Base-by-base conservation (phyloP, 306 rosid genomes). In the Ammopiptanthus mongolicus region DNA sequence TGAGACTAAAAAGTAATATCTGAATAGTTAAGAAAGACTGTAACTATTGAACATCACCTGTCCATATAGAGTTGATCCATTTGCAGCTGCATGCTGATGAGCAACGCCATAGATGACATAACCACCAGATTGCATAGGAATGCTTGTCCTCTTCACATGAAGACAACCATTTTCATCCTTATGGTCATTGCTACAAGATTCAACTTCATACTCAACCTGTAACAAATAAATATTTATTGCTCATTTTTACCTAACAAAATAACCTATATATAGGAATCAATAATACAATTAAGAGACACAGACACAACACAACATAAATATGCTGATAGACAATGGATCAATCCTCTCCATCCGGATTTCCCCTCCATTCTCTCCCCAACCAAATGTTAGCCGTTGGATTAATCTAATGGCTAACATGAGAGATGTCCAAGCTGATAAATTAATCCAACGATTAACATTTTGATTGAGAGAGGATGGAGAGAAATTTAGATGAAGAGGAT, bases 11-110 rank as follows among this genome's bases (percentile, higher is more conserved):
- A 11, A 37, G 3, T 10, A 63, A 33, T 9, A 36, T 36, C 2
- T 3, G 0, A 6, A 8, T 25, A 6, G 8, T 46, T 9, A 69
- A 11, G 29, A 50, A 36, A 10, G 22, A 39, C 11, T 42, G 3
- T 42, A 34, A 34, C 22, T 51, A 34, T 70, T 22, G 19, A 34
- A 29, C 12, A 41, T 69, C 41, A 86, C 93, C 87, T 84, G 79
- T 79, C 91, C 76, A 47, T 84, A 86, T 42, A 88, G 75, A 48
- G 91, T 66, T 42, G 87, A 57, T 17, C 86, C 89, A 3, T 12
- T 23, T 21, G 84, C 93, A 8, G 87, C 89, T 0, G 80, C 59
- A 68, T 88, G 93, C 48, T 86, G 93, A 76, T 88, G 93, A 65
- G 87, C 89, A 44, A 78, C 86, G 65, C 84, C 89, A 29, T 88